Percentiles rank a stretch among this genome's conserved stretches.
phyloP scores from a whole-genome alignment of 192 early-diverging fungal species.

The Linnemannia zychae region DNA sequence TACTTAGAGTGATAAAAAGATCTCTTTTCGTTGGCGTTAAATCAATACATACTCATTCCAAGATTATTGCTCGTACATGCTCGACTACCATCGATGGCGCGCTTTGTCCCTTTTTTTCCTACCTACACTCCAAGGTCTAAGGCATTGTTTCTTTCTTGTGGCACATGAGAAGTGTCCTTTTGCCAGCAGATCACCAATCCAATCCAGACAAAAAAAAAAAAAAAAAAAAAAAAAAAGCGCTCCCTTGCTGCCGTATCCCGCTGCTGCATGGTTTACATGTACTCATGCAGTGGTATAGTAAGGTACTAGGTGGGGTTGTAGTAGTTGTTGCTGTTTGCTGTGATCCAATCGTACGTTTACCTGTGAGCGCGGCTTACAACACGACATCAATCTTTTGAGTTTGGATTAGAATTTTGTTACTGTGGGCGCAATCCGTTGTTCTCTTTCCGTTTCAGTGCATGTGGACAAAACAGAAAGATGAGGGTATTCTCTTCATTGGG shows the following conservation, averaged over 20 bases:
- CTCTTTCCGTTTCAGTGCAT: not conserved
- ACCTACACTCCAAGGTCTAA: not conserved
- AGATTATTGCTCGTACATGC: too few species aligned
- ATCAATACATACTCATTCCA: too few species aligned
- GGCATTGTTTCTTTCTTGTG: not conserved
- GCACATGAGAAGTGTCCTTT: not conserved
- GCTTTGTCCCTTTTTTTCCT: not conserved
- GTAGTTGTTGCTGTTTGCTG: not conserved
- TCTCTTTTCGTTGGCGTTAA: too few species aligned
- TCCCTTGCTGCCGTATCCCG: too few species aligned
- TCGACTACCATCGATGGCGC: too few species aligned
- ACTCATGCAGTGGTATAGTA: too few species aligned
- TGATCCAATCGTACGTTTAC: not conserved
- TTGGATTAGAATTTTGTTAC: not conserved
- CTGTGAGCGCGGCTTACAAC: not conserved
- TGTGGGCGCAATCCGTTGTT: not conserved
- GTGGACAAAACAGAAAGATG: too few species aligned
- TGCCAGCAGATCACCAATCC: not conserved
- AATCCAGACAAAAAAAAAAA: too few species aligned
- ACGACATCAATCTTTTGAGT: not conserved
- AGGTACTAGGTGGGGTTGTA: too few species aligned
- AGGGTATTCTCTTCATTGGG: too few species aligned
- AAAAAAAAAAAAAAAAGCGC: too few species aligned
- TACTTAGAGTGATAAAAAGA: not conserved
- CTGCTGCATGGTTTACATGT: too few species aligned